Evolutionary conservation across 441 rosid species (phyloP).

Genomic region (Syzygium malaccense): DNA sequence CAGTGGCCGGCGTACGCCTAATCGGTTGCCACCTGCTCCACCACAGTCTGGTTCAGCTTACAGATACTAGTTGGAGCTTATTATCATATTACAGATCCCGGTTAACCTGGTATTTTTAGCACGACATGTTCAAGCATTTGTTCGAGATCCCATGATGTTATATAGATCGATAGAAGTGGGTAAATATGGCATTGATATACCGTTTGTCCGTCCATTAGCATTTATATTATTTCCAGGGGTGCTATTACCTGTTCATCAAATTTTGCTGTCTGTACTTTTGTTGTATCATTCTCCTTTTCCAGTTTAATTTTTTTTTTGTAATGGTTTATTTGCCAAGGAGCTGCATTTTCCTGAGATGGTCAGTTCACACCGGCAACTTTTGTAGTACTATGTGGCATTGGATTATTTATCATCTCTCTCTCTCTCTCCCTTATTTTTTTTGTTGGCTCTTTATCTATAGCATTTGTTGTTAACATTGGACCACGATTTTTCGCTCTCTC

Average conservation of each 20-base stretch:
- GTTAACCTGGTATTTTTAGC: neutral
- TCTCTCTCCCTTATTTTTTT: no score
- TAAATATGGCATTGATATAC: neutral
- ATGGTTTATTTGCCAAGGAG: neutral
- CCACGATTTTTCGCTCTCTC: neutral
- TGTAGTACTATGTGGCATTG: neutral
- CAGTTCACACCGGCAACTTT: neutral
- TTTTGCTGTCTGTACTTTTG: neutral
- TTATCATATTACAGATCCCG: slow-evolving; percentile 1
- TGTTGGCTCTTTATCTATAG: no score
- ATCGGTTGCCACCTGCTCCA: slow-evolving; percentile 87
- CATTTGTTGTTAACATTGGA: no score
- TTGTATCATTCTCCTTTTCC: neutral
- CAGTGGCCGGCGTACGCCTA: slow-evolving; percentile 77
- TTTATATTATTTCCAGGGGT: neutral
- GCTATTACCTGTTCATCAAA: neutral
- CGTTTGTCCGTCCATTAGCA: neutral
- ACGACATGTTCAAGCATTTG: slow-evolving; percentile 13
- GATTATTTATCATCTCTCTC: neutral
- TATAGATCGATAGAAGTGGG: slow-evolving; percentile 11
- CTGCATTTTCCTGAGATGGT: neutral
- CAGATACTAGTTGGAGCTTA: slow-evolving; percentile 42
- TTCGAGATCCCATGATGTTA: slow-evolving; percentile 14
- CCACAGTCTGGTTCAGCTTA: slow-evolving; percentile 61
- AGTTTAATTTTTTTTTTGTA: neutral